Conservation (phyloP, 345 rosid genomes). For the Eutrema heterophyllum region DNA sequence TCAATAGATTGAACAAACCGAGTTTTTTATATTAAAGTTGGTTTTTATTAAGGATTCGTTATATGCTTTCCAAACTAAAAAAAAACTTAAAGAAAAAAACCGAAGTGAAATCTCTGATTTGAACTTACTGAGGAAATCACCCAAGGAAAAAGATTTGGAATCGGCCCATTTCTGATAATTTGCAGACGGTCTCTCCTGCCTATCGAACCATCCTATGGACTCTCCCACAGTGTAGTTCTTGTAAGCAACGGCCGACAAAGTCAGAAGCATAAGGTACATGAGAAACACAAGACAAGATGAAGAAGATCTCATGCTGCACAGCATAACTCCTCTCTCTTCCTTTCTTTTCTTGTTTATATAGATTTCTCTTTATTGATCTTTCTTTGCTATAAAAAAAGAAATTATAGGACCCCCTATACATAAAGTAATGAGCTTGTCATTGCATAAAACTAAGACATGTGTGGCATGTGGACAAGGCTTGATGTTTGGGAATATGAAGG, state of each 20-base stretch:
- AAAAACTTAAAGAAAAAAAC: background rate
- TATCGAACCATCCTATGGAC: slow-evolving; percentile 68
- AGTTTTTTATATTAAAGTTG: background rate
- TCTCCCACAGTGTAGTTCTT: slow-evolving; percentile 90
- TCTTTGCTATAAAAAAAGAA: slow-evolving; percentile 5
- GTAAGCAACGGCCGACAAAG: slow-evolving; percentile 47
- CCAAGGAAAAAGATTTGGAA: slow-evolving; percentile 65
- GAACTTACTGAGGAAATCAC: slow-evolving; percentile 89
- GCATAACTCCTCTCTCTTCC: background rate
- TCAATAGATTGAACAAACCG: background rate
- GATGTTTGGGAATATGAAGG: slow-evolving; percentile 6
- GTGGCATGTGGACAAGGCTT: slow-evolving; percentile 25
- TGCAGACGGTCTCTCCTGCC: slow-evolving; percentile 42
- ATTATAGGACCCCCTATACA: background rate
- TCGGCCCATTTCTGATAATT: slow-evolving; percentile 88
- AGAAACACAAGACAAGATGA: slow-evolving; percentile 6
- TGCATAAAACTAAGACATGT: background rate
- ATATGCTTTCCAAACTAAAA: background rate
- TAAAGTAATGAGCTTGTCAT: slow-evolving; percentile 16
- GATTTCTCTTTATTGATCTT: background rate
- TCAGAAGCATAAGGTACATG: background rate
- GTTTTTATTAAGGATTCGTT: background rate
- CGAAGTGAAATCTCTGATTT: background rate
- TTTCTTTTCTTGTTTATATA: background rate
- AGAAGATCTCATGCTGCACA: slow-evolving; percentile 9